A percentile compares a stretch with the other conserved stretches of the same genome.
Conservation (phyloP, 108 stramenopile genomes). For the Pseudonitzschia pungens region DNA sequence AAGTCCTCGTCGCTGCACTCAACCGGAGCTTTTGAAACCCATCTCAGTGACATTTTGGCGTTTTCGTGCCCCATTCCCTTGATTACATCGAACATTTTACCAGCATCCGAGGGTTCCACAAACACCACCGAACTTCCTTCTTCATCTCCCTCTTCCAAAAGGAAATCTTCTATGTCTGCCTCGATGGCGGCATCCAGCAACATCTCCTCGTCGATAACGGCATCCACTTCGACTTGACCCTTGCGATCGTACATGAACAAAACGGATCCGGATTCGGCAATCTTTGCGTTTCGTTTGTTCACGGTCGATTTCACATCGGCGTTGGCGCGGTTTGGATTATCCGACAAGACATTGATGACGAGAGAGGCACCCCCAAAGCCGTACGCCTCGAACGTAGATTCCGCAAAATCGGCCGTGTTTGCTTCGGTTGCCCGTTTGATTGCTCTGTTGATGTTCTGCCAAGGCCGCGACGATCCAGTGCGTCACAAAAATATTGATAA, state of each 20-base stretch:
- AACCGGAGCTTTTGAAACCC: slow-evolving; percentile 83
- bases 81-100: slow-evolving; percentile 71
- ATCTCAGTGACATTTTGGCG: slow-evolving; percentile 64
- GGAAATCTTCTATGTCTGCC: slow-evolving; percentile 80
- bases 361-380: slow-evolving; percentile 63
- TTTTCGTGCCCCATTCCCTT: slow-evolving; percentile 59
- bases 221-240: slow-evolving; percentile 73
- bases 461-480: slow-evolving; percentile 6
- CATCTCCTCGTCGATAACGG: slow-evolving; percentile 56
- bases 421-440: slow-evolving; percentile 87
- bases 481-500: background rate
- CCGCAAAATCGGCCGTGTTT: slow-evolving; percentile 74
- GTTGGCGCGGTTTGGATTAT: slow-evolving; percentile 84
- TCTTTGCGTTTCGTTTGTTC: slow-evolving; percentile 76
- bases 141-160: slow-evolving; percentile 60
- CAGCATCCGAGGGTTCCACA: slow-evolving; percentile 78
- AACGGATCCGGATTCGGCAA: slow-evolving; percentile 84
- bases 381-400: slow-evolving; percentile 71
- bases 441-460: slow-evolving; percentile 75
- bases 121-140: slow-evolving; percentile 73
- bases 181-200: slow-evolving; percentile 84
- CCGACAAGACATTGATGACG: slow-evolving; percentile 82
- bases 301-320: slow-evolving; percentile 75
- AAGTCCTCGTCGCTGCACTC: slow-evolving; percentile 91
- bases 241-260: slow-evolving; percentile 86